Conservation (phyloP, 192 early-diverging fungal species). For the Mortierella claussenii region DNA sequence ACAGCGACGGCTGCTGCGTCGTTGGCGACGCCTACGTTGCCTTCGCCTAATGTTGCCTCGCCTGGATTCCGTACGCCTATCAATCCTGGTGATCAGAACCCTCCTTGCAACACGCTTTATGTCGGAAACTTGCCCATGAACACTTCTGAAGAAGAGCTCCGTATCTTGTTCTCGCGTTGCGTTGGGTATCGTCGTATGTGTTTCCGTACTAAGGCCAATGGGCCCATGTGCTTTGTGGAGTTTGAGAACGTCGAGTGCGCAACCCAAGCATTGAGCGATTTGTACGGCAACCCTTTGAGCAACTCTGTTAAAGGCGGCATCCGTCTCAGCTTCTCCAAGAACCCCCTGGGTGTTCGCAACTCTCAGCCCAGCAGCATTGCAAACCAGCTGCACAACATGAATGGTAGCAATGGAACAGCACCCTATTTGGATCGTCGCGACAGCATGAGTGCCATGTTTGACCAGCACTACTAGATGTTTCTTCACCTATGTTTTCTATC, state of each 20-base stretch:
- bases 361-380: slow-evolving; percentile 45
- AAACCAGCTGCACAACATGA: slow-evolving; percentile 49
- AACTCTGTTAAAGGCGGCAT: slow-evolving; percentile 95
- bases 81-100: slow-evolving; percentile 91
- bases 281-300: slow-evolving; percentile 84
- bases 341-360: slow-evolving; percentile 90
- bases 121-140: slow-evolving; percentile 94
- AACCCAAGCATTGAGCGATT: slow-evolving; percentile 86
- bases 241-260: slow-evolving; percentile 96
- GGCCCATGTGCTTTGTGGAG: slow-evolving; percentile 99
- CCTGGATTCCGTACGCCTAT: slow-evolving; percentile 62
- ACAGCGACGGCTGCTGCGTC: slow-evolving; percentile 35
- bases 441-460: slow-evolving; percentile 55
- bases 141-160: slow-evolving; percentile 91
- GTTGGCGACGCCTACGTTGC: slow-evolving; percentile 33
- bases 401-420: slow-evolving; percentile 16
- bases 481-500: background rate
- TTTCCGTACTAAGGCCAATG: slow-evolving; percentile 88
- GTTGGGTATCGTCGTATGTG: slow-evolving; percentile 92
- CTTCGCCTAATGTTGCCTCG: slow-evolving; percentile 56
- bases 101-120: slow-evolving; percentile 99
- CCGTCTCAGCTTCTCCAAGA: slow-evolving; percentile 96
- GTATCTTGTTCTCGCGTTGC: slow-evolving; percentile 81
- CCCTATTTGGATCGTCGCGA: slow-evolving; percentile 47
- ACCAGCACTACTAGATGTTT: slow-evolving; percentile 40